Conservation (phyloP, 208 protist species). For the Trypanosomatidae sp. region DNA sequence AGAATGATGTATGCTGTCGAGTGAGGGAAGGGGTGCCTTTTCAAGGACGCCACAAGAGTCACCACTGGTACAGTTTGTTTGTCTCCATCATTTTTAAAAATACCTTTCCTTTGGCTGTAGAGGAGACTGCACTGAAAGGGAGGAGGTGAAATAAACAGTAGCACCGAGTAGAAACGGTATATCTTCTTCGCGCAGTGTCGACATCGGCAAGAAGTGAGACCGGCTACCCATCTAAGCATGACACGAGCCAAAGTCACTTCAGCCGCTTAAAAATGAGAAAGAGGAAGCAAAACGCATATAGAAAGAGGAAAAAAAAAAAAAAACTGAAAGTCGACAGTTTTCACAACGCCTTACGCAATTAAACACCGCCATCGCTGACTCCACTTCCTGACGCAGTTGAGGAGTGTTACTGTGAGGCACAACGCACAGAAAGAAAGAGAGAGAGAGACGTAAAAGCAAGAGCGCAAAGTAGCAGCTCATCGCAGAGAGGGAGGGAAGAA, state of each 20-base stretch:
- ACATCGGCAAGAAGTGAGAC: neutral
- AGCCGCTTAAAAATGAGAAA: neutral
- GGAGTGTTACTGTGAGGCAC: neutral
- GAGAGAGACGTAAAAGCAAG: neutral
- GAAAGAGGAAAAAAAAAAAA: conserved; percentile 3
- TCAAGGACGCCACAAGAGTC: neutral
- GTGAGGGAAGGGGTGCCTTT: neutral
- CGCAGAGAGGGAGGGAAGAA: neutral
- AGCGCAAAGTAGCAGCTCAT: neutral
- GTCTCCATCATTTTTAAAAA: neutral
- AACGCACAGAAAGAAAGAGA: neutral
- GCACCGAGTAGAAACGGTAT: neutral
- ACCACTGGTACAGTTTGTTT: neutral
- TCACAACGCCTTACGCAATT: neutral
- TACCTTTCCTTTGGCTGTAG: neutral
- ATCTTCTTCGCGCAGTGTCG: neutral
- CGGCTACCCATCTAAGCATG: neutral
- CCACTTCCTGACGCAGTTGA: neutral
- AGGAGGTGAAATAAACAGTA: neutral
- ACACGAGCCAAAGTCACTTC: neutral
- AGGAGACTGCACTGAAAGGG: neutral
- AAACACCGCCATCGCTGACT: neutral
- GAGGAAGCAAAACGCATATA: neutral
- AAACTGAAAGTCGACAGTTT: neutral
- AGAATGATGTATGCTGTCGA: neutral